These are phyloP conservation scores for Glarea lozoyensis DNA, from an alignment of 495 filamentous ascomycete species.

Conservation along the genomic window DNA sequence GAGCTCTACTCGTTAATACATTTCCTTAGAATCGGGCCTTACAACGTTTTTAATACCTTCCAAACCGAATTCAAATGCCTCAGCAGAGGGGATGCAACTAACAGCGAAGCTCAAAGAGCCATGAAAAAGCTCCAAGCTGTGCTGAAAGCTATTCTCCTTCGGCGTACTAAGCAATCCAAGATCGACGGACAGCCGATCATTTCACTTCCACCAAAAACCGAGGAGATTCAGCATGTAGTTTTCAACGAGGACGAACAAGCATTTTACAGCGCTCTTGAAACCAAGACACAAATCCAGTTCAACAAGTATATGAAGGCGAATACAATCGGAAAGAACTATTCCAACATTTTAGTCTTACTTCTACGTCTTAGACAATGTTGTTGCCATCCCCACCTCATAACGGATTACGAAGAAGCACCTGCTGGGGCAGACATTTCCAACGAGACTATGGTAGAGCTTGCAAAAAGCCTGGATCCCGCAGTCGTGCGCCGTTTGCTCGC, in stretches of 20 bases:
- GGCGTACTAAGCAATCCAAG: conserved; percentile 73
- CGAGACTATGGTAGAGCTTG: conserved; percentile 55
- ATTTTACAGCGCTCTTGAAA: conserved; percentile 68
- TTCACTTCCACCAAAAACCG: conserved; percentile 59
- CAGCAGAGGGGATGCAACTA: conserved; percentile 23
- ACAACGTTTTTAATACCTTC: conserved; percentile 40
- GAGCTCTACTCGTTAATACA: conserved; percentile 78
- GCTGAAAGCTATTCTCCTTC: conserved; percentile 76
- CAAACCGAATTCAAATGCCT: conserved; percentile 21
- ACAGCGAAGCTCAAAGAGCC: conserved; percentile 30
- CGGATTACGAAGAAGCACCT: conserved; percentile 55
- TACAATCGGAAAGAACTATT: conserved; percentile 71
- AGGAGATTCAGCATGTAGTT: conserved; percentile 54
- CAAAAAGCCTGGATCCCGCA: conserved; percentile 46
- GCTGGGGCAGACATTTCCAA: conserved; percentile 31
- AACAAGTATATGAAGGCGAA: conserved; percentile 68
- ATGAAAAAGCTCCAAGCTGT: conserved; percentile 71
- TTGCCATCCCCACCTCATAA: conserved; percentile 87
- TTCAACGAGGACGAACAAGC: conserved; percentile 65
- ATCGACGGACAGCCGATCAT: conserved; percentile 85
- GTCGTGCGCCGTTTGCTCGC: conserved; percentile 63
- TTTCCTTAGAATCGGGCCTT: conserved; percentile 80
- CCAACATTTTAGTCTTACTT: conserved; percentile 74
- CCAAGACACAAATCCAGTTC: conserved; percentile 56
- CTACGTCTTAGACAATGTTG: conserved; percentile 87